Conservation (phyloP, 1,284 basidiomycete genomes). For the Papiliotrema fonsecae region DNA sequence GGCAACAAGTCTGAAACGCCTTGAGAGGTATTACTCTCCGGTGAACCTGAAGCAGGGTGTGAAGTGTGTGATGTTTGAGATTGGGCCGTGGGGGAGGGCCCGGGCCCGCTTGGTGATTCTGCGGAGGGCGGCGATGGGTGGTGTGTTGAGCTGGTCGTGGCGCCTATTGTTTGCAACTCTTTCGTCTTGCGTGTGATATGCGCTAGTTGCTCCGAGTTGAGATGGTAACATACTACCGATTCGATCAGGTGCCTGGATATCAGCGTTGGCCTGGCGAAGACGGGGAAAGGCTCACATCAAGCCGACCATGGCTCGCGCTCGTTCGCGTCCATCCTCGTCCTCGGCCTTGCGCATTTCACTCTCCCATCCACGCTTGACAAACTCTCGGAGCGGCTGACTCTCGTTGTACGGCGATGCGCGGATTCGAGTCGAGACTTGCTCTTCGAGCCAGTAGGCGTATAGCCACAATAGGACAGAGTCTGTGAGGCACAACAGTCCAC, state of each 20-base stretch:
- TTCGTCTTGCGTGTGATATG: constrained; percentile 24
- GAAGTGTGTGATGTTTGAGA: constrained; percentile 7
- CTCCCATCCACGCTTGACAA: constrained; percentile 33
- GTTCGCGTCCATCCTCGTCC: constrained; percentile 20
- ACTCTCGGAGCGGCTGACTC: constrained; percentile 29
- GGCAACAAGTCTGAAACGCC: constrained; percentile 27
- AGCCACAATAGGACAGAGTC: constrained; percentile 52
- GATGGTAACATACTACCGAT: constrained; percentile 37
- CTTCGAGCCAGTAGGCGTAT: constrained; percentile 52
- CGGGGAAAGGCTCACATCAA: constrained; percentile 32
- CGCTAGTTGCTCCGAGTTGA: constrained; percentile 26
- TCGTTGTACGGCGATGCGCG: constrained; percentile 25
- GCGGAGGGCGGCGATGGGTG: constrained; percentile 10
- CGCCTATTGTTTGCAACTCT: constrained; percentile 15
- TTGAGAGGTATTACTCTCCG: constrained; percentile 9
- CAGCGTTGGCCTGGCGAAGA: constrained; percentile 3
- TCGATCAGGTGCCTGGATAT: constrained; percentile 39
- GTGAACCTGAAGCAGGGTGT: constrained; percentile 10
- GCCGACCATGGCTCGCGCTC: constrained; percentile 39
- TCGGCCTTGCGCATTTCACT: constrained; percentile 15
- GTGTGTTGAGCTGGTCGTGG: constrained; percentile 5
- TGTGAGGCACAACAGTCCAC: constrained; percentile 48
- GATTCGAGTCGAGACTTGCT: constrained; percentile 37
- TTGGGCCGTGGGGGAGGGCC: constrained; percentile 4
- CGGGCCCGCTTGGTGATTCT: constrained; percentile 5